Percentiles rank a stretch among this genome's conserved stretches.
phyloP scores from a whole-genome alignment of 192 early-diverging fungal genomes.

The Linnemannia elongata region DNA sequence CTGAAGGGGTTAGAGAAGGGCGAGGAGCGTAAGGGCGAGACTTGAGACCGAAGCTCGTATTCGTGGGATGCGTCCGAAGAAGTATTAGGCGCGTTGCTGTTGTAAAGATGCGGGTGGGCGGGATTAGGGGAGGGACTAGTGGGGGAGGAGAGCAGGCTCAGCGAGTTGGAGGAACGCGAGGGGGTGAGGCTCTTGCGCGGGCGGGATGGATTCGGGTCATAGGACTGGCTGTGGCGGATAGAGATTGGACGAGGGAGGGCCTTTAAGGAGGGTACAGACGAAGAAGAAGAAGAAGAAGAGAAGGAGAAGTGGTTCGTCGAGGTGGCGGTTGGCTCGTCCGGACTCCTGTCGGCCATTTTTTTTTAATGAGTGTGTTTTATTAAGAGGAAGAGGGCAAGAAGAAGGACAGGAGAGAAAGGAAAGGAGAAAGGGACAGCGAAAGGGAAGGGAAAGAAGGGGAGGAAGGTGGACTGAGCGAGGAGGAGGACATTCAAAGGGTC shows the following conservation, averaged over 20 bases:
- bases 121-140: neutral
- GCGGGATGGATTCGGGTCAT: slow-evolving; percentile 25
- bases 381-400: neutral
- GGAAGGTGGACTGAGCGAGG: neutral
- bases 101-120: neutral
- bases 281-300: slow-evolving; percentile 13
- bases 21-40: slow-evolving; percentile 21
- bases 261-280: slow-evolving; percentile 19
- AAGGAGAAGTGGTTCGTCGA: neutral
- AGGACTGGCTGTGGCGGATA: slow-evolving; percentile 53
- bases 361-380: neutral
- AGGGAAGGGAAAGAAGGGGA: neutral
- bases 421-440: neutral
- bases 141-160: slow-evolving; percentile 24
- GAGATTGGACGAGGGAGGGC: slow-evolving; percentile 41
- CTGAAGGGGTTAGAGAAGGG: slow-evolving; percentile 51
- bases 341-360: slow-evolving; percentile 40
- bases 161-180: slow-evolving; percentile 26
- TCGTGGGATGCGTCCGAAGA: neutral
- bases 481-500: neutral
- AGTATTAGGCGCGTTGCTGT: neutral
- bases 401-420: neutral
- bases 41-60: slow-evolving; percentile 11
- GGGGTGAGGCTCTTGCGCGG: slow-evolving; percentile 7
- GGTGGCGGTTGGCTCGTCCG: neutral